Evolutionary conservation across 2,329 filamentous ascomycete genomes (phyloP).

Genomic region (Fusarium humuli): DNA sequence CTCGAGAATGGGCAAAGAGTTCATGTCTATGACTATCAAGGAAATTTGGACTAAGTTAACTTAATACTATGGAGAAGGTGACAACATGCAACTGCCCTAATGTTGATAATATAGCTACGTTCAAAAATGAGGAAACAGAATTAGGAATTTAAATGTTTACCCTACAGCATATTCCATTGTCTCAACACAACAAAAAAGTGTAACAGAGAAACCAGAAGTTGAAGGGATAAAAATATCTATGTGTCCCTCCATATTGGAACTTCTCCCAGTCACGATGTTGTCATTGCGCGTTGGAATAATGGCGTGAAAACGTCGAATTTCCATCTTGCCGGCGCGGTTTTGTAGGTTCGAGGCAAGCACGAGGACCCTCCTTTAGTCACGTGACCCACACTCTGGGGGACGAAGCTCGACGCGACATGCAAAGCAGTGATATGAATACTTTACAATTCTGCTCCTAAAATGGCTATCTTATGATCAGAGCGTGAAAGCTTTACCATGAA

Average conservation of each 20-base stretch:
- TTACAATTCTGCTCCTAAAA: background rate
- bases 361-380: accelerated
- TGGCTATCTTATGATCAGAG: background rate
- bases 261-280: too few relatives aligned
- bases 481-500: accelerated
- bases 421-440: background rate
- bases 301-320: too few relatives aligned
- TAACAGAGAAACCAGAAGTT: background rate
- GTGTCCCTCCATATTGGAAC: too few relatives aligned
- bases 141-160: background rate
- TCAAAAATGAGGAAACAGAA: too few relatives aligned
- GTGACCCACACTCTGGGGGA: background rate
- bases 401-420: too few relatives aligned
- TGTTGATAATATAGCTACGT: background rate
- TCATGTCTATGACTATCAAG: too few relatives aligned
- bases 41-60: too few relatives aligned
- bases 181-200: background rate
- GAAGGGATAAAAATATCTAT: accelerated
- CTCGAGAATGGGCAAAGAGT: too few relatives aligned
- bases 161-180: background rate
- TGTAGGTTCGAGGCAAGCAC: background rate
- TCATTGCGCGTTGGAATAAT: background rate
- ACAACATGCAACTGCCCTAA: too few relatives aligned
- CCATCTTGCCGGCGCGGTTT: too few relatives aligned
- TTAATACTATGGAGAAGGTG: too few relatives aligned